phyloP scores from a whole-genome alignment of 257 asterid genomes.

The Ocimum tenuiflorum region DNA sequence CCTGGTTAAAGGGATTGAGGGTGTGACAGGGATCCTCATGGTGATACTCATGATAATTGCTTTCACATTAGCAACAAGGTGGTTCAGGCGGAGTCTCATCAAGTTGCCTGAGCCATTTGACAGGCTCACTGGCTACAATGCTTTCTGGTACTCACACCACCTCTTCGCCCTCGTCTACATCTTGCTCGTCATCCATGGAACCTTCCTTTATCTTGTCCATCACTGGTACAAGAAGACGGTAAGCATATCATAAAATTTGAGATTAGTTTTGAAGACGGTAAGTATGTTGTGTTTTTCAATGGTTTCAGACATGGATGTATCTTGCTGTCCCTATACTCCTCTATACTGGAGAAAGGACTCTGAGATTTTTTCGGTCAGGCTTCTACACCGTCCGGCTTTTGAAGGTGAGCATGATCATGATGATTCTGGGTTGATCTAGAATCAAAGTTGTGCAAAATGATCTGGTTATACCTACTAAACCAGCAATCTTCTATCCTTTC shows the following conservation, averaged over 20 bases:
- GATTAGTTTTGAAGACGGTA: not conserved
- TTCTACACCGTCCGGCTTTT: slow-evolving; percentile 54
- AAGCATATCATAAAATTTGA: slow-evolving; percentile 7
- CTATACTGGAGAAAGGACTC: slow-evolving; percentile 83
- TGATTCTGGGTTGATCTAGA: not conserved
- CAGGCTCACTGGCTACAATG: slow-evolving; percentile 89
- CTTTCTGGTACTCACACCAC: slow-evolving; percentile 97
- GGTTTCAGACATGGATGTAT: slow-evolving; percentile 90
- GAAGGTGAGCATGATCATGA: slow-evolving; percentile 45
- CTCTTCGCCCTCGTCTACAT: slow-evolving; percentile 68
- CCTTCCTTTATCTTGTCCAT: slow-evolving; percentile 69
- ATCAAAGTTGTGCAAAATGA: too few species aligned
- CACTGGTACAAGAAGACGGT: slow-evolving; percentile 83
- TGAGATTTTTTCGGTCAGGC: slow-evolving; percentile 81
- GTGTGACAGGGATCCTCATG: slow-evolving; percentile 84
- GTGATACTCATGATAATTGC: slow-evolving; percentile 65
- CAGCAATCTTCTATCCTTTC: too few species aligned
- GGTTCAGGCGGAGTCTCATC: slow-evolving; percentile 84
- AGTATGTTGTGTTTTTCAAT: not conserved
- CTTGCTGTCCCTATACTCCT: slow-evolving; percentile 84
- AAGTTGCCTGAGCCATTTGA: slow-evolving; percentile 83
- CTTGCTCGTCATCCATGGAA: slow-evolving; percentile 67
- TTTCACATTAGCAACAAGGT: slow-evolving; percentile 70
- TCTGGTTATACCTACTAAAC: too few species aligned
- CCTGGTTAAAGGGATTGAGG: slow-evolving; percentile 63